Base-by-base conservation (phyloP, 2,329 filamentous ascomycete species). In the Cadophora luteo-olivacea region DNA sequence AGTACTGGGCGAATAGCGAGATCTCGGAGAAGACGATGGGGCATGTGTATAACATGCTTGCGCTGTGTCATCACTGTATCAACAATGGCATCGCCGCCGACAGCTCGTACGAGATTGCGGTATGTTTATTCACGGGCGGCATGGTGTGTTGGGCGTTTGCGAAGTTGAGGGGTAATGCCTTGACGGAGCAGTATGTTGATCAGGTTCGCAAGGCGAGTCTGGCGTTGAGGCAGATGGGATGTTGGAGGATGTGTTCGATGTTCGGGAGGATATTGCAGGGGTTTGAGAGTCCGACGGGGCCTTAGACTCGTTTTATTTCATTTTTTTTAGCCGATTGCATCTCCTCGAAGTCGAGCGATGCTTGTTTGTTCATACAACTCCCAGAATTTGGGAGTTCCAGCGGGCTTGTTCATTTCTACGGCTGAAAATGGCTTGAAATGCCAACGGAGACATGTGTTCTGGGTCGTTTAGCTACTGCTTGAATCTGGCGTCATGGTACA, bases 121-220 rank as follows among this genome's bases (percentile, higher is more conserved):
- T 74, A 2, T 72, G 73, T 60, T 49, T 77, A 14, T 75, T 77
- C 22, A 77, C 75, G 0, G 75, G 74, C 11, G 75, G 75, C 0
- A 72, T 77, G 66, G 72, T 77, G 0, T 77, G 75, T 49, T 77
- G 75, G 75, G 75, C 74, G 5, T 77, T 73, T 68, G 74, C 72
- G 16, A 72, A 75, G 60, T 57, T 77, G 55, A 70, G 69, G 41
- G 58, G 36, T 3, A 67, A 66, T 24, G 45, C 51, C 12, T 38
- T 57, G 32, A 70, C 49, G 25, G 70, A 69, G 29, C 61, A 70
- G 55, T 71, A 71, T 49, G 57, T 73, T 19, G 66, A 69, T 1
- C 66, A 72, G 38, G 72, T 77, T 22, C 61, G 71, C 14, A 72
- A 67, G 41, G 75, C 75, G 16, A 74, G 71, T 19, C 36, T 33